Base-by-base conservation (phyloP, 78 protist species). In the Dictyostelium brefeldianum region DNA sequence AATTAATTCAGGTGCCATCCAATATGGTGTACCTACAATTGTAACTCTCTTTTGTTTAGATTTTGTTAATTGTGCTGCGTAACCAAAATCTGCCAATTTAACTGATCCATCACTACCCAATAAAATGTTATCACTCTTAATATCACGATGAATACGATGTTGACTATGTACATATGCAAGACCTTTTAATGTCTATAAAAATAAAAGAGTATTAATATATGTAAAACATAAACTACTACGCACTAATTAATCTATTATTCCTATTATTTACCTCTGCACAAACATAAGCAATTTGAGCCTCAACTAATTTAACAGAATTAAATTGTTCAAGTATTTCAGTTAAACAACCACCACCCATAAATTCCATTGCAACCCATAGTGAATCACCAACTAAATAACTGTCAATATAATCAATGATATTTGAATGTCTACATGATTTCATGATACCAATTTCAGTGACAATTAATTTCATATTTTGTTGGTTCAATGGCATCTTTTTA, bases 361-460 rank as follows among this genome's bases (percentile, higher is more conserved):
- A 98, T 71, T 97, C 98, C 98, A 98, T 97, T 5, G 96, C 97
- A 3, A 97, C 97, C 97, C 97, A 96, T 25, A 97, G 59, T 12
- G 95, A 77, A 7, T 91, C 96, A 50, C 29, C 65, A 47, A 91
- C 91, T 22, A 95, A 87, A 70, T 84, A 96, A 70, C 96, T 64
- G 75, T 94, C 94, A 71, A 92, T 57, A 89, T 91, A 97, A 74
- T 93, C 96, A 69, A 97, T 95, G 36, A 97, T 96, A 90, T 96
- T 96, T 73, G 78, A 91, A 54, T 97, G 98, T 81, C 93, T 84
- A 89, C 94, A 81, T 25, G 92, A 89, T 43, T 81, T 67, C 98
- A 97, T 95, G 29, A 96, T 93, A 31, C 94, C 74, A 65, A 97
- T 95, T 82, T 97, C 98, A 65, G 95, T 94, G 62, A 92, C 73